These are phyloP conservation scores for Cucumis cinereus DNA, from an alignment of 306 rosid species.

Conservation along the genomic window DNA sequence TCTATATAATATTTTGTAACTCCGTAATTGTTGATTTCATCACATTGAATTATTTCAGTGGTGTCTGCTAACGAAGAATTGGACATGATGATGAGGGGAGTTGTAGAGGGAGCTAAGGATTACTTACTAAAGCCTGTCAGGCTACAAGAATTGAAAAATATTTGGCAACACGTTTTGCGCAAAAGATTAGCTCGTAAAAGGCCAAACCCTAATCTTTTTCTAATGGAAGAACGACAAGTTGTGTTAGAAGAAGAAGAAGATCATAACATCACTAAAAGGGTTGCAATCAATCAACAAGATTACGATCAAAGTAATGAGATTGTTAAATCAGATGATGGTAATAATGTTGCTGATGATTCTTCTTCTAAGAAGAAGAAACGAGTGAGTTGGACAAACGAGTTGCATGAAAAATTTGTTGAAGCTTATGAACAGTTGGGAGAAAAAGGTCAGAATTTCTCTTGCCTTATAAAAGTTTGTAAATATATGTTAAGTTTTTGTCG, in stretches of 20 bases:
- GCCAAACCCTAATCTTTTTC: not conserved
- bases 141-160: conserved; percentile 4
- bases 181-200: not conserved
- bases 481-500: no score
- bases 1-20: no score
- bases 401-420: not conserved
- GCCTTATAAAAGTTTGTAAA: no score
- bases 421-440: conserved; percentile 10
- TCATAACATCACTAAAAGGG: no score
- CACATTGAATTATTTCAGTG: not conserved
- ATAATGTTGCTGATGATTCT: no score
- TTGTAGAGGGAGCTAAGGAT: conserved; percentile 9
- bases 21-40: no score
- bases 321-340: not conserved
- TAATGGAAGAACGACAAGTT: no score
- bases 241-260: no score
- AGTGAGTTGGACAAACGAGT: conserved; percentile 1
- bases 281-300: no score
- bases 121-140: conserved; percentile 10
- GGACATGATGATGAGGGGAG: not conserved
- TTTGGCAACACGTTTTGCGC: conserved; percentile 20
- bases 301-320: not conserved
- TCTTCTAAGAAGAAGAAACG: not conserved
- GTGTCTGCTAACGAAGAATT: conserved; percentile 4
- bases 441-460: not conserved